A percentile compares a stretch with the other conserved stretches of the same genome.
These are phyloP conservation scores for Soucietia sequanensis DNA, from an alignment of 805 yeast species.

Conservation along the genomic window DNA sequence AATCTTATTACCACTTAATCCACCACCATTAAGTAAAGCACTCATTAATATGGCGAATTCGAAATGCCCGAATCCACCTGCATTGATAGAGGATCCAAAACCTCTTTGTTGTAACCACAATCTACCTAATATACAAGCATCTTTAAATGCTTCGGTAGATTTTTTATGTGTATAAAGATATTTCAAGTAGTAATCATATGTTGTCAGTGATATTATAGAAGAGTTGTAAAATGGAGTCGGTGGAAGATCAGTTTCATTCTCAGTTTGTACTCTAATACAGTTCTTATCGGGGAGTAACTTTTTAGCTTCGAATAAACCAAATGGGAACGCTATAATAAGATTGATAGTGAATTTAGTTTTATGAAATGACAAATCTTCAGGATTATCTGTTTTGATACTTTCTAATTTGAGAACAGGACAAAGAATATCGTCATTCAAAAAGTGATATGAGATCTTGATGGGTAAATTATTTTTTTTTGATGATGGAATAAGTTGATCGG, in stretches of 20 bases:
- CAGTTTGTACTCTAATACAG: conserved; percentile 68
- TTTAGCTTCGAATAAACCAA: conserved; percentile 66
- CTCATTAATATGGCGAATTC: conserved; percentile 84
- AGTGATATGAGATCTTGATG: conserved; percentile 60
- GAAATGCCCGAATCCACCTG: conserved; percentile 89
- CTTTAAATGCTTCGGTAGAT: conserved; percentile 75
- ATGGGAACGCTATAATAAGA: conserved; percentile 70
- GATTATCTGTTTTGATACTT: conserved; percentile 49
- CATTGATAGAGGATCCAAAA: conserved; percentile 56
- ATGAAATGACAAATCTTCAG: conserved; percentile 53
- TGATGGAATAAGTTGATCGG: conserved; percentile 57
- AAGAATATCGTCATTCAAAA: conserved; percentile 71
- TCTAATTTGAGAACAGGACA: conserved; percentile 71
- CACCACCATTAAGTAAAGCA: conserved; percentile 81
- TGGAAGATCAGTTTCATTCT: conserved; percentile 41
- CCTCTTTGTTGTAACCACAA: conserved; percentile 92
- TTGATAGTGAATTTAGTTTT: conserved; percentile 72
- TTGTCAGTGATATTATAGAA: conserved; percentile 66
- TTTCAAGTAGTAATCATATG: conserved; percentile 69
- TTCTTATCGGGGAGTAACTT: conserved; percentile 80
- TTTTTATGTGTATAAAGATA: conserved; percentile 74
- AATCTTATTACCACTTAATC: conserved; percentile 69
- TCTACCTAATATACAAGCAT: conserved; percentile 83
- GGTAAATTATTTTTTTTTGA: conserved; percentile 58
- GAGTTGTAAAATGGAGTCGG: conserved; percentile 90